A percentile compares a stretch with the other conserved stretches of the same genome.
These are phyloP conservation scores for Apostasia ramifera DNA, from an alignment of 106 monocot genomes.

Conservation along the genomic window DNA sequence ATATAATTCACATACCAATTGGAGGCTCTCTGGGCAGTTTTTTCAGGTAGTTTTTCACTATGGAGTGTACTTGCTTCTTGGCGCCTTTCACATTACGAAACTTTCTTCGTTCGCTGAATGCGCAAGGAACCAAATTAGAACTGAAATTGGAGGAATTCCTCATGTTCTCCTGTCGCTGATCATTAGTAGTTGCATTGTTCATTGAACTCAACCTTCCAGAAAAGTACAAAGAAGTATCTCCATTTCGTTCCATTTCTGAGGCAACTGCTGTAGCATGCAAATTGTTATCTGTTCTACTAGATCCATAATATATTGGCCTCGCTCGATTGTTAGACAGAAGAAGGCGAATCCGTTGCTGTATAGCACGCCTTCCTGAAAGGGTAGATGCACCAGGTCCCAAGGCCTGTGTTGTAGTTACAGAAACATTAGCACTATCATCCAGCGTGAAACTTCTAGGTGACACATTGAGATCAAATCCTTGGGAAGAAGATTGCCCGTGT, in stretches of 20 bases:
- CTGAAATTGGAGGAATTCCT: constrained; percentile 11
- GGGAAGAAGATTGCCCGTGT: constrained; percentile 16
- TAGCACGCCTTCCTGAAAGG: constrained; percentile 54
- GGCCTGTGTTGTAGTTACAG: constrained; percentile 17
- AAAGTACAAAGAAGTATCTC: background rate
- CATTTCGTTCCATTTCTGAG: constrained; percentile 9
- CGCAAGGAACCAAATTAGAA: constrained; percentile 16
- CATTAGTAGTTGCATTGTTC: background rate
- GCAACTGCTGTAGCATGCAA: constrained; percentile 1
- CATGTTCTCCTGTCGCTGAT: constrained; percentile 6
- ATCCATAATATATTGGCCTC: constrained; percentile 17
- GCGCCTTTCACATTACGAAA: constrained; percentile 43
- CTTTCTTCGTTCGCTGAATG: constrained; percentile 18
- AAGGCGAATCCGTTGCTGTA: constrained; percentile 46
- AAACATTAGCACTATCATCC: constrained; percentile 8
- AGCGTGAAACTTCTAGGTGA: constrained; percentile 22
- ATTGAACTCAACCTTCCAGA: constrained; percentile 2
- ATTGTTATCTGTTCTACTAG: background rate
- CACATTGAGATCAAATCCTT: constrained; percentile 37
- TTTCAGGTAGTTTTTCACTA: constrained; percentile 37
- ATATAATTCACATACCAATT: constrained; percentile 28
- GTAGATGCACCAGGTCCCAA: constrained; percentile 47
- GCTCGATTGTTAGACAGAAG: constrained; percentile 40
- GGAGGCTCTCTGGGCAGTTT: constrained; percentile 12
- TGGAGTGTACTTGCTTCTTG: constrained; percentile 42